Evolutionary conservation across 805 yeast species (phyloP), one percentile per base, ranked within the genome.

Genomic region (Kockiozyma suomiensis): DNA sequence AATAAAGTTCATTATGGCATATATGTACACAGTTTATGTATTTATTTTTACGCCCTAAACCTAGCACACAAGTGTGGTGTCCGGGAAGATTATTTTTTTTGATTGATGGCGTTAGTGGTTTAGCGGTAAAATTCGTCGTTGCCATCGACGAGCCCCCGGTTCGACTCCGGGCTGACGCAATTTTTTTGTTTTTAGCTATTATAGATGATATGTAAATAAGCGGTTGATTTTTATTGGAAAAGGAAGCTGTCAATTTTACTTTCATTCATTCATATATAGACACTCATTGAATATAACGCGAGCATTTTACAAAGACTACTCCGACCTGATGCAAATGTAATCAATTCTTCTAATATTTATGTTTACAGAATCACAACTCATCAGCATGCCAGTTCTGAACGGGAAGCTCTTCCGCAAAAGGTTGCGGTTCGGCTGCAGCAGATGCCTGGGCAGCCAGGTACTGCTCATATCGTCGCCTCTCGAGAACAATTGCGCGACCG

Each of bases 141-240:
- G 80, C 81, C 81, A 77, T 77, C 79, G 79, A 74, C 72, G 79
- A 75, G 80, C 80, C 81, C 81, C 80, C 79, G 81, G 81, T 77
- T 77, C 81, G 81, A 77, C 78, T 77, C 81, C 81, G 80, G 80
- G 81, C 78, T 75, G 73, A 76, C 80, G 80, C 80, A 54, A 35
- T 35, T 43, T 35, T 46, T 43, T 38, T 26, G 5, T 13, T 42
- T 51, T 28, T 40, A 12, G 38, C 25, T 38, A 12, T 37, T 3
- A 33, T 3, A 33, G 38, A 5, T n/a, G 19, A 38, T 38, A n/a
- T 8, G 21, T 13, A 38, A 38, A 2, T 38, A 5, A 12, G 17
- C 19, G 17, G 19, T 38, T 2, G 6, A 30, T 30, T 30, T 30
- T 30, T 30, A 30, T 30, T 30, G 33, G 10, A 30, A 30, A 30